Conservation (phyloP, 2,329 filamentous ascomycete genomes). For the Sclerotinia nivalis region DNA sequence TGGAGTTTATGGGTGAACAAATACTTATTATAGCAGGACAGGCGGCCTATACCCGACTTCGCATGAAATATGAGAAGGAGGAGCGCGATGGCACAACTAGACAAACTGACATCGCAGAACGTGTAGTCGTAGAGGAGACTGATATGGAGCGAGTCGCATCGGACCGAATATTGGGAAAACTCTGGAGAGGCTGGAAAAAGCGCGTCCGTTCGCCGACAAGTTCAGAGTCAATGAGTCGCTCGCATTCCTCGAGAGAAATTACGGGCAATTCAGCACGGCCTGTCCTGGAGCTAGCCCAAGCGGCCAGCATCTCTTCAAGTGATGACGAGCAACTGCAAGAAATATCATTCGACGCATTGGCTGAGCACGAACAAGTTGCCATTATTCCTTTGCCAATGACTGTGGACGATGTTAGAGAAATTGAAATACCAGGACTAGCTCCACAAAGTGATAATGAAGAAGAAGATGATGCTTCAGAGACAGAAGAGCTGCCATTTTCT, state of each 20-base stretch:
- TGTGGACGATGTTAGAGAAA: slow-evolving; percentile 72
- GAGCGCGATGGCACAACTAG: slow-evolving; percentile 52
- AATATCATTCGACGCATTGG: slow-evolving; percentile 32
- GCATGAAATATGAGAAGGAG: slow-evolving; percentile 59
- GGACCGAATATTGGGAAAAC: slow-evolving; percentile 80
- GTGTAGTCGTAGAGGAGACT: slow-evolving; percentile 80
- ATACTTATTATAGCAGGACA: slow-evolving; percentile 84
- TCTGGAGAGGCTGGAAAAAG: slow-evolving; percentile 97
- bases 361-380: slow-evolving; percentile 47
- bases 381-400: slow-evolving; percentile 68
- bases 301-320: slow-evolving; percentile 44
- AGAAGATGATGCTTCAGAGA: slow-evolving; percentile 45
- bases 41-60: slow-evolving; percentile 72
- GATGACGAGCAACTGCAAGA: slow-evolving; percentile 29
- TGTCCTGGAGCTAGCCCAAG: slow-evolving; percentile 27
- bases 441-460: slow-evolving; percentile 63
- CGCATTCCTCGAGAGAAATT: slow-evolving; percentile 55
- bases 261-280: slow-evolving; percentile 36
- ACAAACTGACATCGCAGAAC: slow-evolving; percentile 56
- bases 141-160: slow-evolving; percentile 94
- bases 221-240: slow-evolving; percentile 48
- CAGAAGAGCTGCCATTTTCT: slow-evolving; percentile 41
- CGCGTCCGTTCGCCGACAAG: slow-evolving; percentile 62
- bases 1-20: slow-evolving; percentile 93
- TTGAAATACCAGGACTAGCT: slow-evolving; percentile 73